Conservation (phyloP, 225 moss, liverwort and hornwort genomes). For the Bryoerythrophyllum caledonicum region DNA sequence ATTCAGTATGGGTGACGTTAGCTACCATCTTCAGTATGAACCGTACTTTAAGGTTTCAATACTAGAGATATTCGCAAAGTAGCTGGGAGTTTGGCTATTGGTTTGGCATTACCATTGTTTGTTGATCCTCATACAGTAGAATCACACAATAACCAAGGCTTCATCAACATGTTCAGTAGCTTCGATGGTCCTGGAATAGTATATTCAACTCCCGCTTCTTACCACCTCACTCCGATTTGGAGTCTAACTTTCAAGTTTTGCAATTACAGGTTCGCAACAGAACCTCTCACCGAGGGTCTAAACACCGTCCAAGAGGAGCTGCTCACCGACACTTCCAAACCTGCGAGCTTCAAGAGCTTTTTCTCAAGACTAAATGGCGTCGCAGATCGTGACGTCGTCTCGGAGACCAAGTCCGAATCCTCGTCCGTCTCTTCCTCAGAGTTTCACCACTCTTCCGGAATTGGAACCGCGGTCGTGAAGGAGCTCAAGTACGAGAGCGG, state of each 20-base stretch:
- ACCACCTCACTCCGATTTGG: too few relatives aligned
- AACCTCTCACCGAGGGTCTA: constrained; percentile 71
- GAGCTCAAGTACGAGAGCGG: constrained; percentile 62
- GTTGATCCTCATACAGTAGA: too few relatives aligned
- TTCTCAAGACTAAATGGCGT: constrained; percentile 27
- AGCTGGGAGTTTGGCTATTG: too few relatives aligned
- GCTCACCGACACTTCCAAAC: constrained; percentile 14
- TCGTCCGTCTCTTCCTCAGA: constrained; percentile 25
- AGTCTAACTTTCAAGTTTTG: neutral
- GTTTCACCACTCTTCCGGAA: constrained; percentile 33
- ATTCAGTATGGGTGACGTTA: too few relatives aligned
- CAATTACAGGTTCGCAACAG: constrained; percentile 62
- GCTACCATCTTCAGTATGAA: neutral
- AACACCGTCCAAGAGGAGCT: constrained; percentile 57
- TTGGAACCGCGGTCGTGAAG: constrained; percentile 60
- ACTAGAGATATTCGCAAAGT: too few relatives aligned
- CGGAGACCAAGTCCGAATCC: constrained; percentile 31
- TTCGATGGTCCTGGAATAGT: too few relatives aligned
- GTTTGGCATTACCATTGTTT: too few relatives aligned
- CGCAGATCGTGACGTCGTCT: constrained; percentile 9
- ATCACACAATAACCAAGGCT: too few relatives aligned
- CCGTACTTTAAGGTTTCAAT: neutral
- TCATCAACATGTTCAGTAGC: too few relatives aligned
- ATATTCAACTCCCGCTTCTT: too few relatives aligned
- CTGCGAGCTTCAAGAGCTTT: constrained; percentile 31